These are phyloP conservation scores for Zygosaccharomyces lentus DNA, from an alignment of 805 yeast species.

Conservation along the genomic window DNA sequence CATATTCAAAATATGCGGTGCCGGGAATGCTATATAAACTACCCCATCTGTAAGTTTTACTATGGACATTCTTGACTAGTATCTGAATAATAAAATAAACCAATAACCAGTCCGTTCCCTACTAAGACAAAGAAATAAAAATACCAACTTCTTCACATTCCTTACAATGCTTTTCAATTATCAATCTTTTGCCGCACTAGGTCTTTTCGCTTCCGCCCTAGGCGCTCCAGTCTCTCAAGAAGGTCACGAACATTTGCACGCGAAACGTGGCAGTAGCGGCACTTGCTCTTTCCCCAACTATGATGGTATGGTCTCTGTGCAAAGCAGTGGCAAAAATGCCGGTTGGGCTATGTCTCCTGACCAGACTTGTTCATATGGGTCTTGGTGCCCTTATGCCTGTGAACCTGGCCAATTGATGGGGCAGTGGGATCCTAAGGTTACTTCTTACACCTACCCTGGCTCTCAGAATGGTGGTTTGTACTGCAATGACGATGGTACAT, in stretches of 20 bases:
- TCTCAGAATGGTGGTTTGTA: constrained; percentile 80
- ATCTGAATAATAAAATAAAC: not conserved
- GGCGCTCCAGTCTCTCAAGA: constrained; percentile 21
- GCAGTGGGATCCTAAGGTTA: constrained; percentile 80
- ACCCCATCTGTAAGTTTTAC: not conserved
- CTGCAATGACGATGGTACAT: constrained; percentile 66
- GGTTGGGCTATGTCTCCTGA: constrained; percentile 89
- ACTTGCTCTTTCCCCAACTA: constrained; percentile 65
- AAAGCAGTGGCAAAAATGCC: constrained; percentile 52
- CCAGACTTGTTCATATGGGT: constrained; percentile 67
- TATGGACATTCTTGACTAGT: not conserved
- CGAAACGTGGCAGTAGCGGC: constrained; percentile 38
- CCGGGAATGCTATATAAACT: constrained; percentile 1
- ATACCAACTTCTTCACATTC: constrained; percentile 7
- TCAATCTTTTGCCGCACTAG: constrained; percentile 10
- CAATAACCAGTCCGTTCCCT: constrained; percentile 2
- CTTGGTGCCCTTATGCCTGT: constrained; percentile 89
- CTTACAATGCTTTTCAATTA: constrained; percentile 11
- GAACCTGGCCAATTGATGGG: constrained; percentile 82
- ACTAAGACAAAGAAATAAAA: not conserved
- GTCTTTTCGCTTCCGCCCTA: constrained; percentile 8
- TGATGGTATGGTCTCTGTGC: constrained; percentile 66
- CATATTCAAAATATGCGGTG: too few species aligned
- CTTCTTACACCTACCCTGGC: constrained; percentile 69
- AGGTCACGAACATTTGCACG: constrained; percentile 22